Conservation (phyloP, 2,329 filamentous ascomycete species). For the Tolypocladium ophioglossoides region DNA sequence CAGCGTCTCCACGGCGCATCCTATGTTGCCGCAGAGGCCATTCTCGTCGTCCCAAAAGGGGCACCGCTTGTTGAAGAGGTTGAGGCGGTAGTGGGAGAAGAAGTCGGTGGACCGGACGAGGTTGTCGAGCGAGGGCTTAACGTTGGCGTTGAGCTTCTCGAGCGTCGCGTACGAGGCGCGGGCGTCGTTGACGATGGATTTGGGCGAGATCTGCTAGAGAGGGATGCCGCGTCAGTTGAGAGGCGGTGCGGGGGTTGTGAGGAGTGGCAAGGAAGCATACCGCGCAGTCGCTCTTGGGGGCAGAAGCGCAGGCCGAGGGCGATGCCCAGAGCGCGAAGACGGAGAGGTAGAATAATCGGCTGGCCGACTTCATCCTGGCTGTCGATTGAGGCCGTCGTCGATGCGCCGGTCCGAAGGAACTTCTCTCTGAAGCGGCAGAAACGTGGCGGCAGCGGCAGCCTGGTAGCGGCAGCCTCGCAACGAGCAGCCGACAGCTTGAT, state of each 20-base stretch:
- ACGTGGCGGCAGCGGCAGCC: background rate
- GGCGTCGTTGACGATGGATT: slow-evolving; percentile 82
- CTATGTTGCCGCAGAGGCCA: slow-evolving; percentile 93
- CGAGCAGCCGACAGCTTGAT: background rate
- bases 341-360: slow-evolving; percentile 44
- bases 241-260: background rate
- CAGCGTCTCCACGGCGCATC: slow-evolving; percentile 88
- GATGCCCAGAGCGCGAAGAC: slow-evolving; percentile 45
- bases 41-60: slow-evolving; percentile 93
- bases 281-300: slow-evolving; percentile 37
- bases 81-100: slow-evolving; percentile 94
- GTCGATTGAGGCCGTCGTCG: background rate
- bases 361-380: slow-evolving; percentile 38
- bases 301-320: slow-evolving; percentile 31
- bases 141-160: slow-evolving; percentile 67
- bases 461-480: background rate
- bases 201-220: slow-evolving; percentile 64
- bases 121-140: slow-evolving; percentile 68
- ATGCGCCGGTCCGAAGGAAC: background rate
- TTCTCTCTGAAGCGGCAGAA: slow-evolving; percentile 1
- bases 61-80: slow-evolving; percentile 87
- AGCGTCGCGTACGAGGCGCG: slow-evolving; percentile 90
- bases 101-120: slow-evolving; percentile 87
- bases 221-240: background rate
- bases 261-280: slow-evolving; percentile 29